Percentiles rank a stretch among this genome's conserved stretches.
These are phyloP conservation scores for Adansonia madagascariensis DNA, from an alignment of 441 rosid genomes.

Conservation along the genomic window DNA sequence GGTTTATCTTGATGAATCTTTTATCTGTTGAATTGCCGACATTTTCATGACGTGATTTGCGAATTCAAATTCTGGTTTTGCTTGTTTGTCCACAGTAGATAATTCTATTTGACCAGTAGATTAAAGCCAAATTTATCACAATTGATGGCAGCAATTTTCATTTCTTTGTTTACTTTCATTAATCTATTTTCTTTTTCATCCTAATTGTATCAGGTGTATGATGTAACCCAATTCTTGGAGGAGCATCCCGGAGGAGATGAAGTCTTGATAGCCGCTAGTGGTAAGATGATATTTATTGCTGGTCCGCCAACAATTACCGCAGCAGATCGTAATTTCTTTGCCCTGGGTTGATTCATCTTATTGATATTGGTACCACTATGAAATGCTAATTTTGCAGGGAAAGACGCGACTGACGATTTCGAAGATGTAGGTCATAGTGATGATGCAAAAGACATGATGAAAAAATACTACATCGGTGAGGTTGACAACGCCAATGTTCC, in stretches of 20 bases:
- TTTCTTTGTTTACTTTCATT: neutral
- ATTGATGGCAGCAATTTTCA: neutral
- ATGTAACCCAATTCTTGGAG: constrained; percentile 50
- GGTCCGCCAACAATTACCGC: neutral
- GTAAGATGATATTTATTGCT: constrained; percentile 27
- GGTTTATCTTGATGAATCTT: neutral
- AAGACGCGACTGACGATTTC: constrained; percentile 60
- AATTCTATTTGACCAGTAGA: neutral
- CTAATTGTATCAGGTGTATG: constrained; percentile 43
- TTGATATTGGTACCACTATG: constrained; percentile 1
- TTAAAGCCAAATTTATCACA: neutral
- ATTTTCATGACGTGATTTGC: neutral
- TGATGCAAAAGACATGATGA: constrained; percentile 50
- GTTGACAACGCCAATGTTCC: constrained; percentile 51
- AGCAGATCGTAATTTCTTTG: neutral
- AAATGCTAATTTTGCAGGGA: constrained; percentile 36
- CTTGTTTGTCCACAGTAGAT: neutral
- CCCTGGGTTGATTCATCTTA: constrained; percentile 12
- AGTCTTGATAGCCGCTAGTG: constrained; percentile 58
- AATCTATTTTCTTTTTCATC: neutral
- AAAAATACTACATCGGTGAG: constrained; percentile 50
- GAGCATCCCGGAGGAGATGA: constrained; percentile 71
- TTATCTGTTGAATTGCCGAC: neutral
- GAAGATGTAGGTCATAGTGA: constrained; percentile 58
- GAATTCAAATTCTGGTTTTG: neutral